Percentiles rank a stretch among this genome's conserved stretches.
These are phyloP conservation scores for Albizia julibrissin DNA, from an alignment of 306 rosid genomes.

Conservation along the genomic window DNA sequence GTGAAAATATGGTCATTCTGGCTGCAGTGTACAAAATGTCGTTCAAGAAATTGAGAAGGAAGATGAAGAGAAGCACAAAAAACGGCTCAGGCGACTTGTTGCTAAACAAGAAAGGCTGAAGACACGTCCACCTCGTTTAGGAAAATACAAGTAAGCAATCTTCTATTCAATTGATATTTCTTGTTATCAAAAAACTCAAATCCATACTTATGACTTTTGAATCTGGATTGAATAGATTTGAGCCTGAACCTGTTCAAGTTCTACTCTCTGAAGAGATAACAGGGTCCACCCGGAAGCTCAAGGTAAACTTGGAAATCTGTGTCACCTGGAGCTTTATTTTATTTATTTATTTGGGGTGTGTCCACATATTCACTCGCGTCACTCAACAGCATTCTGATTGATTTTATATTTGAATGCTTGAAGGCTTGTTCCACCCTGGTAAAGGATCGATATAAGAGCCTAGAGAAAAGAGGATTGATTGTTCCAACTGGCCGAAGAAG, in stretches of 20 bases:
- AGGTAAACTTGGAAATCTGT: conserved; percentile 46
- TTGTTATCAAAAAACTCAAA: background rate
- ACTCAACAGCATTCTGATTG: conserved; percentile 26
- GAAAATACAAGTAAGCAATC: conserved; percentile 76
- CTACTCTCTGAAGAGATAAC: conserved; percentile 78
- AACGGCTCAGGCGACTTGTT: conserved; percentile 60
- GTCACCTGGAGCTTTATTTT: background rate
- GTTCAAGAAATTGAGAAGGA: conserved; percentile 72
- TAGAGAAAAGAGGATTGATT: conserved; percentile 88
- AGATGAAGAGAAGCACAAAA: conserved; percentile 65
- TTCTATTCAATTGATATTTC: conserved; percentile 11
- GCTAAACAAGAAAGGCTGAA: conserved; percentile 78
- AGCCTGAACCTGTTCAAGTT: conserved; percentile 90
- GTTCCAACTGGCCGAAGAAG: conserved; percentile 59
- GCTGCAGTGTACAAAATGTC: conserved; percentile 67
- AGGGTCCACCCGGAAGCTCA: conserved; percentile 88
- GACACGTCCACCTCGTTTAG: conserved; percentile 77
- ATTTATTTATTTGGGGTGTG: background rate
- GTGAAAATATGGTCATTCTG: conserved; percentile 1
- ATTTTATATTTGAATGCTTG: conserved; percentile 11
- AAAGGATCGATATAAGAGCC: conserved; percentile 83
- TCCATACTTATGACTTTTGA: background rate
- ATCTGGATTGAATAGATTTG: conserved; percentile 56
- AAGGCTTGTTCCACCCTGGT: conserved; percentile 86
- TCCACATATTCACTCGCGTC: conserved; percentile 13